phyloP scores from a whole-genome alignment of 2,329 filamentous ascomycete genomes.

The Cryoendolithus antarcticus region DNA sequence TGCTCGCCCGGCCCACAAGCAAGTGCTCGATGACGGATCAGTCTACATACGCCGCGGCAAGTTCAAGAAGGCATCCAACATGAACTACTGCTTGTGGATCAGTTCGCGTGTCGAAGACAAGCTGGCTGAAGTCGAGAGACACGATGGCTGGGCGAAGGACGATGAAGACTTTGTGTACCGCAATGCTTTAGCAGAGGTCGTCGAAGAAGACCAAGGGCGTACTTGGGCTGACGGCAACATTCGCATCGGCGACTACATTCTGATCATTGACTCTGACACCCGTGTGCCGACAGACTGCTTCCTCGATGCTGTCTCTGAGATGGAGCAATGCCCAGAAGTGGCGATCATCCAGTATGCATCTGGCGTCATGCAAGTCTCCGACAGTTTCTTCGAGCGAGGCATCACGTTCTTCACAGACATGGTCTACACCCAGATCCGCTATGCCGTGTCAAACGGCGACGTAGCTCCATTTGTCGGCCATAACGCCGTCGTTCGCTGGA shows the following conservation, averaged over 20 bases:
- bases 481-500: conserved; percentile 65
- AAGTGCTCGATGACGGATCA: conserved; percentile 38
- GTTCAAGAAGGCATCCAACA: conserved; percentile 64
- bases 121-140: conserved; percentile 44
- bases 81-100: conserved; percentile 57
- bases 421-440: conserved; percentile 65
- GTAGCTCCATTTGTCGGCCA: conserved; percentile 73
- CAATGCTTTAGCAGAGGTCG: conserved; percentile 49
- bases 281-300: conserved; percentile 67
- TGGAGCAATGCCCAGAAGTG: conserved; percentile 68
- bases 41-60: conserved; percentile 47
- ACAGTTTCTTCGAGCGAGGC: conserved; percentile 46
- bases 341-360: conserved; percentile 69
- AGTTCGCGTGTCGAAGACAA: conserved; percentile 58
- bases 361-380: conserved; percentile 66
- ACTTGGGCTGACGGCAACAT: conserved; percentile 79
- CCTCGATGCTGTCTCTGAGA: conserved; percentile 66
- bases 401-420: conserved; percentile 44
- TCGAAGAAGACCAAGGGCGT: conserved; percentile 52
- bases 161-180: conserved; percentile 57
- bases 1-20: conserved; percentile 37
- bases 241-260: conserved; percentile 71
- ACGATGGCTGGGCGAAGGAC: conserved; percentile 52
- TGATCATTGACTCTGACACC: conserved; percentile 68
- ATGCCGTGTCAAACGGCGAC: conserved; percentile 64